Evolutionary conservation across 148 eudicot species (phyloP).

Genomic region (Nepenthes mirabilis): DNA sequence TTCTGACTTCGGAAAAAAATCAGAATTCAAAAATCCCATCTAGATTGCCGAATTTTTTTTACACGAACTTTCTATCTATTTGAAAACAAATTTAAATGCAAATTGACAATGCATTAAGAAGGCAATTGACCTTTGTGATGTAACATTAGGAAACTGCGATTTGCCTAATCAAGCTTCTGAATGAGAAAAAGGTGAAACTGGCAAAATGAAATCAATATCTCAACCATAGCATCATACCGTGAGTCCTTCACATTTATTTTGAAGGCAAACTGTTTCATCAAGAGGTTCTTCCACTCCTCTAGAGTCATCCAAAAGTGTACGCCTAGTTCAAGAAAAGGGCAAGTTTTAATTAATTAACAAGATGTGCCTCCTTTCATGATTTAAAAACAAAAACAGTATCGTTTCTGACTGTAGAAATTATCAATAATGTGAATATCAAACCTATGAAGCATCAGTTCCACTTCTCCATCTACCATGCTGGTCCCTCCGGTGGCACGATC

Average conservation of each 20-base stretch:
- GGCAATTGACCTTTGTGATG: no score
- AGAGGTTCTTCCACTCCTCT: slow-evolving; percentile 71
- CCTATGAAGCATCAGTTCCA: slow-evolving; percentile 92
- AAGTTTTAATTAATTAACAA: background rate
- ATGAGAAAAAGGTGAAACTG: no score
- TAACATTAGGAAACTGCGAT: no score
- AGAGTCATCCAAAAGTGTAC: slow-evolving; percentile 40
- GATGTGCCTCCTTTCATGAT: no score
- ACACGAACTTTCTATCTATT: no score
- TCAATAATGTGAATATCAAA: slow-evolving; percentile 7
- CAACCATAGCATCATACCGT: slow-evolving; percentile 30
- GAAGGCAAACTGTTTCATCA: slow-evolving; percentile 52
- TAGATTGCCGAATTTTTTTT: no score
- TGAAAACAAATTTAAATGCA: no score
- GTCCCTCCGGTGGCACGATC: slow-evolving; percentile 89
- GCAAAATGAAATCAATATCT: background rate
- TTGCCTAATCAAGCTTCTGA: no score
- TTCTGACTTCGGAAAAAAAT: no score
- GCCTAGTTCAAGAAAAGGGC: slow-evolving; percentile 26
- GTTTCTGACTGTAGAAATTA: background rate
- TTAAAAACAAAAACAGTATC: background rate
- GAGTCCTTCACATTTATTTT: slow-evolving; percentile 53
- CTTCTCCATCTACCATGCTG: slow-evolving; percentile 69
- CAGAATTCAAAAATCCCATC: no score
- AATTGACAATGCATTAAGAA: no score